phyloP scores from a whole-genome alignment of 108 stramenopile genomes.

The Epipyxis sp. region DNA sequence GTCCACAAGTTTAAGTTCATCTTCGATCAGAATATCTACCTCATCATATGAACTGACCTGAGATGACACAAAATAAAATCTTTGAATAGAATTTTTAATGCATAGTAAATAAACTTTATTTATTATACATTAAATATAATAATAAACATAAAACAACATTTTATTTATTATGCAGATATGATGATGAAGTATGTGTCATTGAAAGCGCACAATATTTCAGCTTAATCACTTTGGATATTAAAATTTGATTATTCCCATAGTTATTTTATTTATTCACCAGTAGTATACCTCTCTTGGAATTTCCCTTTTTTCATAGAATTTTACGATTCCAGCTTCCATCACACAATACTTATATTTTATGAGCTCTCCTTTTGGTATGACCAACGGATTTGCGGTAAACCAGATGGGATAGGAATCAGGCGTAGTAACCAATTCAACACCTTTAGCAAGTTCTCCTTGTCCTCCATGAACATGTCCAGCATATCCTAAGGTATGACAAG shows the following conservation, averaged over 20 bases:
- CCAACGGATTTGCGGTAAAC: constrained; percentile 51
- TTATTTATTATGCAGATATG: too few species aligned
- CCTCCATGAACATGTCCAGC: too few species aligned
- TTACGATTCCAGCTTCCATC: constrained; percentile 57
- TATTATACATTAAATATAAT: too few species aligned
- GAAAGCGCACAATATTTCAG: neutral
- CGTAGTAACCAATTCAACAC: constrained; percentile 46
- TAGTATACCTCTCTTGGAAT: neutral
- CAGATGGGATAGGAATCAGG: constrained; percentile 59
- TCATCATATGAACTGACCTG: neutral
- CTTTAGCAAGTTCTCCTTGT: too few species aligned
- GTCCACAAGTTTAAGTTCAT: neutral
- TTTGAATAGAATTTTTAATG: too few species aligned
- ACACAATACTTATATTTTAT: constrained; percentile 57
- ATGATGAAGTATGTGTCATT: neutral
- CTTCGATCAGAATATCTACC: neutral
- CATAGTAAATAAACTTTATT: too few species aligned
- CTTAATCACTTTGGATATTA: constrained; percentile 30
- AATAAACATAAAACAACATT: too few species aligned
- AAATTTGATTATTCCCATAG: too few species aligned
- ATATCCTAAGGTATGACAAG: too few species aligned
- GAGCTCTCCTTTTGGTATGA: constrained; percentile 47
- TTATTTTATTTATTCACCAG: constrained; percentile 54
- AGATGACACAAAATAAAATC: too few species aligned
- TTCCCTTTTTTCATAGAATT: constrained; percentile 3